Conservation (phyloP, 768 basidiomycete species). For the Candolleomyces eurysporus region DNA sequence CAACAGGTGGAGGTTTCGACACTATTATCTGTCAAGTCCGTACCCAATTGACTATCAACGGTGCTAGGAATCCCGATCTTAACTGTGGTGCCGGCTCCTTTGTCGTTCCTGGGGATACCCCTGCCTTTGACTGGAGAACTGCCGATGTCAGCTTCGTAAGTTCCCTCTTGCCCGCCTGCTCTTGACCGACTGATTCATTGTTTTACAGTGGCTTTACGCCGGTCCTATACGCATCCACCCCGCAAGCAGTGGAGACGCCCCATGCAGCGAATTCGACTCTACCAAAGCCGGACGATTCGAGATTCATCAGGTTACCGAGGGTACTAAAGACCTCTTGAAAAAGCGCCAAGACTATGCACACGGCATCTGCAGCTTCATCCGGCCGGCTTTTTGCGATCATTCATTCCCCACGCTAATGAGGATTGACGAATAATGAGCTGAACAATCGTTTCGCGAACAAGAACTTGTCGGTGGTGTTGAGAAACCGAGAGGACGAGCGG, state of each 20-base stretch:
- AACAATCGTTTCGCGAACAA: too few species aligned
- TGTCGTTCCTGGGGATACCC: conserved; percentile 53
- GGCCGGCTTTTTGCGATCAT: too few species aligned
- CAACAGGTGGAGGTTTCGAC: too few species aligned
- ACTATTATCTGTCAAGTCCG: conserved; percentile 40
- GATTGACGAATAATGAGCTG: too few species aligned
- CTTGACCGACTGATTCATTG: too few species aligned
- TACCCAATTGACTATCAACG: conserved; percentile 43
- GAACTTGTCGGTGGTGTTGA: too few species aligned
- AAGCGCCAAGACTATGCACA: too few species aligned
- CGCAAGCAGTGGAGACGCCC: conserved; percentile 54
- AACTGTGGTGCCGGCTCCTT: conserved; percentile 60
- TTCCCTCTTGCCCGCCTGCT: too few species aligned
- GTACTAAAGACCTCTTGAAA: too few species aligned
- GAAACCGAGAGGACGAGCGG: too few species aligned
- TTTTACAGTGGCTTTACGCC: conserved; percentile 43
- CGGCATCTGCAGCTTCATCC: too few species aligned
- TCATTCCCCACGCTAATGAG: too few species aligned
- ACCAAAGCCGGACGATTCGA: conserved; percentile 72
- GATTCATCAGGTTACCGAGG: conserved; percentile 54
- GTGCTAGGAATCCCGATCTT: conserved; percentile 51
- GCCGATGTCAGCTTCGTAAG: conserved; percentile 37
- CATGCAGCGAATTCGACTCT: conserved; percentile 61
- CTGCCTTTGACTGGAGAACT: conserved; percentile 57
- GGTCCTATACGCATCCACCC: conserved; percentile 78